Base-by-base conservation (phyloP, 768 basidiomycete species). In the Coprinopsis strossmayeri region DNA sequence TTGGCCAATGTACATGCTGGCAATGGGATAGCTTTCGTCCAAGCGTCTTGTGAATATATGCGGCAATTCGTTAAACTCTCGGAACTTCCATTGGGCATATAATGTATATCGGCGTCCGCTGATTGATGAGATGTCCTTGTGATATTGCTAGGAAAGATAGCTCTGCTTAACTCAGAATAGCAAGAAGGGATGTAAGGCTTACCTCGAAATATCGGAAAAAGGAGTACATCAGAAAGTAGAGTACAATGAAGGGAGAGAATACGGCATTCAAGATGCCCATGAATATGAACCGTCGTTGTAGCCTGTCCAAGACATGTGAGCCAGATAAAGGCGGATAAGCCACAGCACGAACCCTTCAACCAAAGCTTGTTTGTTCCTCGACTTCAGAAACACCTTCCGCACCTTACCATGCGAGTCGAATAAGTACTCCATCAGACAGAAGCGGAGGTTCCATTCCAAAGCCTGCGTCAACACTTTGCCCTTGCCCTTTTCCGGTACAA, bases 181-280 rank as follows among this genome's bases (percentile, higher is more conserved):
- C n/a, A 21, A 20, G 13, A 23, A 3, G n/a, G 15, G 32, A 26
- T 20, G 27, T 27, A 34, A 10, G 34, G 34, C 81, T 45, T 41
- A 92, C 96, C 76, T 99, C 96, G 53, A 99, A 99, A 64, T 99
- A 99, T 2, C 95, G 88, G 75, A 99, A 99, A 76, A 99, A 99
- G 0, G 93, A 98, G 63, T 96, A 99, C 83, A 98, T 90, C 34
- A 98, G 67, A 35, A 97, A 79, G 64, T 99, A 99, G 15, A 94
- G 70, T 26, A 98, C 89, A 59, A 99, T 98, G 69, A 98, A 95
- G 0, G 96, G 96, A 1, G 89, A 91, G 55, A 98, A 95, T 9
- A 93, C 80, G 2, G 91, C 93, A 57, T 99, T 99, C 48, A 99
- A 63, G 46, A 96, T 81, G 11, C 92, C 96, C 89, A 98, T 95